Base-by-base conservation (phyloP, 148 eudicot genomes). In the Heliamphora exappendiculata region DNA sequence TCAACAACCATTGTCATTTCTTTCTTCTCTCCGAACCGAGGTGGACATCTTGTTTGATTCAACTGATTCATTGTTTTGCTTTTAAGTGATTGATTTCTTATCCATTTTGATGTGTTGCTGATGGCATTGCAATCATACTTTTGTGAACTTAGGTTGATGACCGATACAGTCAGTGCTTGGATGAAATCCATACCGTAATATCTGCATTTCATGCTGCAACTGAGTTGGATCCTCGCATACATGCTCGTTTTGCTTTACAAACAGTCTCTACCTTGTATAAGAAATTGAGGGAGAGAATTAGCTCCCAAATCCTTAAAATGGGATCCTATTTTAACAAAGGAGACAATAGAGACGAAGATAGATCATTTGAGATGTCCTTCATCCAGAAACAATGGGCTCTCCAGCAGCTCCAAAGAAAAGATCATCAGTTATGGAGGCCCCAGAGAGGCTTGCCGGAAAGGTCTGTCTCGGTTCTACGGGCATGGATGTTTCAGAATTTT, bases 401-500 rank as follows among this genome's bases (percentile, higher is more conserved):
- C 42, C 97, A 91, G 82, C 97, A 94, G 73, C 79, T 94, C 29
- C 85, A 80, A 75, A 85, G 87, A 76, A 89, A 88, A 84, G 98
- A 94, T 59, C 93, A 89, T 65, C 94, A 89, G 68, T 54, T 91
- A 31, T 91, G 98, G 98, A 87, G 93, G 76, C 98, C 98, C 34
- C 98, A 94, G 65, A 89, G 98, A 90, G 98, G 98, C 60, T 82
- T 94, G 84, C 98, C 98, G 0, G 98, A 94, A 82, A 84, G 86
- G 88, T 91, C 98, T 33, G 98, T 94, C 81, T 94, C 98, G 0
- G 91, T 94, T 72, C 81, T 94, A 67, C 81, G 98, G 11, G 93
- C 93, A 39, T 94, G 98, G 98, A 94, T 94, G 98, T 94, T 94
- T 75, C 97, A 94, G 67, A 94, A 94, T 84, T 94, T 94, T 76